These are phyloP conservation scores for Simmondsia chinensis DNA, from an alignment of 148 eudicot species.

Conservation along the genomic window DNA sequence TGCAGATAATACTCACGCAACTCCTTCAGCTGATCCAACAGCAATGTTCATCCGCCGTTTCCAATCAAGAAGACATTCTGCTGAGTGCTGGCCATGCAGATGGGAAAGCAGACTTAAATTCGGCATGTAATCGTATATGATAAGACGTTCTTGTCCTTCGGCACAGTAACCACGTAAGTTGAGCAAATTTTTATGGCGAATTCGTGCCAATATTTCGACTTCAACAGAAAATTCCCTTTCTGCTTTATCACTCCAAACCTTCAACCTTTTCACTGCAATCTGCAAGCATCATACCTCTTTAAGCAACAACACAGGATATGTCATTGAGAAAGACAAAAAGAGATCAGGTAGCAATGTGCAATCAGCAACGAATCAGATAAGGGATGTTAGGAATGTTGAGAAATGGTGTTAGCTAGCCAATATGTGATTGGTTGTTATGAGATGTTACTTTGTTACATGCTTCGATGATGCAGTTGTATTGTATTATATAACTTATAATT, in stretches of 20 bases:
- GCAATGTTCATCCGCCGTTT: slow-evolving; percentile 74
- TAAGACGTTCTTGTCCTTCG: slow-evolving; percentile 92
- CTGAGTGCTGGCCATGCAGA: slow-evolving; percentile 78
- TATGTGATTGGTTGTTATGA: too few species aligned
- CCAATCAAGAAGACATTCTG: slow-evolving; percentile 90
- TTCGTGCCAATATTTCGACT: slow-evolving; percentile 76
- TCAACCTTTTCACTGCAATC: slow-evolving; percentile 95
- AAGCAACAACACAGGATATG: neutral
- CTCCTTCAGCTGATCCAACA: slow-evolving; percentile 82
- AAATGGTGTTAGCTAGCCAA: too few species aligned
- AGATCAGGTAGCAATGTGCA: neutral
- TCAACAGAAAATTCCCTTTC: slow-evolving; percentile 75
- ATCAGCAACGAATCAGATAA: too few species aligned
- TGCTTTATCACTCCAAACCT: slow-evolving; percentile 81
- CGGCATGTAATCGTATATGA: slow-evolving; percentile 83
- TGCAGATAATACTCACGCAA: slow-evolving; percentile 40
- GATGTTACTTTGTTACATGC: too few species aligned
- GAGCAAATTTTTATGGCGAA: slow-evolving; percentile 76
- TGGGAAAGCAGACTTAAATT: slow-evolving; percentile 80
- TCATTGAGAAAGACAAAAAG: neutral
- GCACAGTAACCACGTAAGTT: slow-evolving; percentile 83
- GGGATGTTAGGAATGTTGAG: too few species aligned
- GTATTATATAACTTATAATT: too few species aligned
- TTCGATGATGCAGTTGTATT: too few species aligned
- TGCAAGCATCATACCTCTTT: slow-evolving; percentile 20